A percentile compares a stretch with the other conserved stretches of the same genome.
Conservation (phyloP, 192 early-diverging fungal species). For the Lunasporangiospora selenospora region DNA sequence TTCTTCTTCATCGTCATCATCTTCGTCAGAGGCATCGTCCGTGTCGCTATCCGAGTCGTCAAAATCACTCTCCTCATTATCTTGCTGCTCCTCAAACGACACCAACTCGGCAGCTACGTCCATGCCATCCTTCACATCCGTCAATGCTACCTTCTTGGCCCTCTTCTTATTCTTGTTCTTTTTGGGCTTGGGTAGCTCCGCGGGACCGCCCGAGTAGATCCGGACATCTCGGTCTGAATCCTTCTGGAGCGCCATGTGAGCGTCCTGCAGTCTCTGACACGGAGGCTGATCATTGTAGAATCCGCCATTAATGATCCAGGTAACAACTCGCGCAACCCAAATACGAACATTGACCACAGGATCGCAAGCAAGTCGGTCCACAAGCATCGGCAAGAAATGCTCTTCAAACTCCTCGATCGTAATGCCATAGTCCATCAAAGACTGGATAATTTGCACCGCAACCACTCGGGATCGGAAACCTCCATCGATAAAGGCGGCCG, state of each 20-base stretch:
- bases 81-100: slow-evolving; percentile 13
- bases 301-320: slow-evolving; percentile 36
- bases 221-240: slow-evolving; percentile 42
- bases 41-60: slow-evolving; percentile 16
- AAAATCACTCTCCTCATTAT: slow-evolving; percentile 6
- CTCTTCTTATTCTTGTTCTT: slow-evolving; percentile 28
- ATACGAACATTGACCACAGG: slow-evolving; percentile 78
- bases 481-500: slow-evolving; percentile 34
- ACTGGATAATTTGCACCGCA: slow-evolving; percentile 70
- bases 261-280: slow-evolving; percentile 10
- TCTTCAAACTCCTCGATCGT: slow-evolving; percentile 69
- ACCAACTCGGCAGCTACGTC: slow-evolving; percentile 15
- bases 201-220: slow-evolving; percentile 37
- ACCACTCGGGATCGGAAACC: slow-evolving; percentile 42
- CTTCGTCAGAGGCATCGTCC: slow-evolving; percentile 17
- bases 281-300: slow-evolving; percentile 27
- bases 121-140: too few relatives aligned
- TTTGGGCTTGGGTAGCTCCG: slow-evolving; percentile 27
- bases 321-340: slow-evolving; percentile 64
- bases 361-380: slow-evolving; percentile 63
- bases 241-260: slow-evolving; percentile 9
- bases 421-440: slow-evolving; percentile 66
- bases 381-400: slow-evolving; percentile 69
- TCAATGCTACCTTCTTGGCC: background rate
- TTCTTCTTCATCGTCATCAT: slow-evolving; percentile 15